These are phyloP conservation scores for Abrus precatorius DNA, from an alignment of 306 rosid species.

Conservation along the genomic window DNA sequence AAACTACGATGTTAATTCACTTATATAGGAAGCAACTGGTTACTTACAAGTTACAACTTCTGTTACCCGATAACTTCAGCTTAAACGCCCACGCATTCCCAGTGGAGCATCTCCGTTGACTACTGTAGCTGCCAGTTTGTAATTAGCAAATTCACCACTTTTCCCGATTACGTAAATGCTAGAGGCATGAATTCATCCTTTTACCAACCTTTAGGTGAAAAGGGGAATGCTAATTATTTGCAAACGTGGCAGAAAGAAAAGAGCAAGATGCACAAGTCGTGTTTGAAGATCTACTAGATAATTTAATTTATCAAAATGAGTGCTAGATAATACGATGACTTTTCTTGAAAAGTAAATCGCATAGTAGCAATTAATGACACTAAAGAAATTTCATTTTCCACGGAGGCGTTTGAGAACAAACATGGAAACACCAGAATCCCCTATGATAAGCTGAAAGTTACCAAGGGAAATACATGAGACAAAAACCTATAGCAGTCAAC, in stretches of 20 bases:
- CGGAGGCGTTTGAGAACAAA: conserved; percentile 17
- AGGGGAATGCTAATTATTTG: not conserved
- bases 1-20: no score
- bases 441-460: conserved; percentile 44
- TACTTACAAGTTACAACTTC: no score
- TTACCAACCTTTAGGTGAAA: not conserved
- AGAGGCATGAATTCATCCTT: not conserved
- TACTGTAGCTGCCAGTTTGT: no score
- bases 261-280: not conserved
- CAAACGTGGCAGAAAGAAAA: not conserved
- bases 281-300: not conserved
- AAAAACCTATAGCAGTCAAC: conserved; percentile 47
- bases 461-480: conserved; percentile 29
- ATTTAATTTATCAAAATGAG: not conserved
- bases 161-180: no score
- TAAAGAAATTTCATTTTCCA: conserved; percentile 35
- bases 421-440: conserved; percentile 31
- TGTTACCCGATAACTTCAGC: no score
- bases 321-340: not conserved
- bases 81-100: no score
- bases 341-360: not conserved
- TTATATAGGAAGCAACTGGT: no score
- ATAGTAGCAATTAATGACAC: not conserved
- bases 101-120: no score
- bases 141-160: no score